Conservation (phyloP, 495 filamentous ascomycete genomes). For the Pyrenula aspistea region DNA sequence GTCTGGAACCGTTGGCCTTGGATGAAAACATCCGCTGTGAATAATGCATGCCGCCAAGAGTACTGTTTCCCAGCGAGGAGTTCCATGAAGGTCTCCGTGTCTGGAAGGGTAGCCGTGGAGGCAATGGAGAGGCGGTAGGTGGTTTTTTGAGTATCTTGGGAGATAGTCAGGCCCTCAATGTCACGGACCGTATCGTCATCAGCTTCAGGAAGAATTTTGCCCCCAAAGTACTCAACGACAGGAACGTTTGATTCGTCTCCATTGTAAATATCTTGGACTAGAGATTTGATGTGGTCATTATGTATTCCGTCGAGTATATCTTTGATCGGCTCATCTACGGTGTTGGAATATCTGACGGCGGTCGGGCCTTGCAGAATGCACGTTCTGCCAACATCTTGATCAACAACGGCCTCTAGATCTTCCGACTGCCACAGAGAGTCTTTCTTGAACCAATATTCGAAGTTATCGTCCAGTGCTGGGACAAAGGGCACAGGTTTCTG, state of each 20-base stretch:
- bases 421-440: constrained; percentile 99
- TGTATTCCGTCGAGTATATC: constrained; percentile 89
- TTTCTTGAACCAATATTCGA: constrained; percentile 99
- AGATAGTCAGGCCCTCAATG: constrained; percentile 69
- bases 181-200: constrained; percentile 45
- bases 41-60: constrained; percentile 95
- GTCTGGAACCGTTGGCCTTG: constrained; percentile 95
- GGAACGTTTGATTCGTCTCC: constrained; percentile 65
- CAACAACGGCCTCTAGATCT: constrained; percentile 89
- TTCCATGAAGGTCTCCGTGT: constrained; percentile 68
- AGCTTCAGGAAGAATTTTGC: constrained; percentile 47
- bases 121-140: constrained; percentile 69
- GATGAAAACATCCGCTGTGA: constrained; percentile 86
- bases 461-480: constrained; percentile 82
- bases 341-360: constrained; percentile 78
- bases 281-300: constrained; percentile 63
- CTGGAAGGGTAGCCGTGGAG: constrained; percentile 58
- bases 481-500: constrained; percentile 98
- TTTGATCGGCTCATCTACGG: constrained; percentile 83
- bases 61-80: constrained; percentile 75
- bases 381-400: constrained; percentile 84
- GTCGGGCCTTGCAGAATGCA: constrained; percentile 95
- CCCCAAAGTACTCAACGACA: constrained; percentile 87
- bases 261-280: constrained; percentile 71
- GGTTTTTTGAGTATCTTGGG: constrained; percentile 59